Evolutionary conservation across 345 rosid species (phyloP), one percentile per base, ranked within the genome.

Genomic region (Clausena lansium): DNA sequence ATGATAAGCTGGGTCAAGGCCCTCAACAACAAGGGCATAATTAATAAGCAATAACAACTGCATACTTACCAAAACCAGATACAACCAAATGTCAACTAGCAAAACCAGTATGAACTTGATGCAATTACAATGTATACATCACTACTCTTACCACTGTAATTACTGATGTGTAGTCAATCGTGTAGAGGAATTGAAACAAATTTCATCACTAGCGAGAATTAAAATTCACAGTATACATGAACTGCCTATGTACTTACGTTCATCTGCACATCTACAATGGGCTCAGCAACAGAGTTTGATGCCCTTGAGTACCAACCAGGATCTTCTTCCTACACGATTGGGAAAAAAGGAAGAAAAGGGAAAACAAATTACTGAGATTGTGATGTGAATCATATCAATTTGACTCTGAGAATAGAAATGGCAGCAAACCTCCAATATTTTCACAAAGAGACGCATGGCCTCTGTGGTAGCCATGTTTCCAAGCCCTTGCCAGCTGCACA

Each of bases 371-470:
- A 81, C 68, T 76, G 10, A 39, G 24, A 32, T 15, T 57, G 6
- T 28, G 7, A 47, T 28, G n/a, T 15, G 17, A 79, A 45, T 65
- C 52, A 70, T 24, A 47, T 71, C 45, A 79, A 57, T 41, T 54
- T 58, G 27, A 79, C 82, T 20, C 62, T 41, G 75, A 78, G 78
- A 67, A 71, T 38, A 22, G 38, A 75, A 79, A 28, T 71, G 77
- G 78, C 36, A 55, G 50, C 54, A 76, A 70, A 94, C 99, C 99
- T 97, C 99, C 80, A 97, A 82, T 81, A 97, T 92, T 86, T 97
- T 97, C 87, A 94, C 98, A 87, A 97, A 97, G 54, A 97, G 98
- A 71, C 98, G 98, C 99, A 97, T 97, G 55, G 98, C 98, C 88
- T 97, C 99, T 30, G 97, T 84, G 69, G 98, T 81, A 38, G 89